Conservation (phyloP, 805 yeast species). For the Saccharomycopsis sp. region DNA sequence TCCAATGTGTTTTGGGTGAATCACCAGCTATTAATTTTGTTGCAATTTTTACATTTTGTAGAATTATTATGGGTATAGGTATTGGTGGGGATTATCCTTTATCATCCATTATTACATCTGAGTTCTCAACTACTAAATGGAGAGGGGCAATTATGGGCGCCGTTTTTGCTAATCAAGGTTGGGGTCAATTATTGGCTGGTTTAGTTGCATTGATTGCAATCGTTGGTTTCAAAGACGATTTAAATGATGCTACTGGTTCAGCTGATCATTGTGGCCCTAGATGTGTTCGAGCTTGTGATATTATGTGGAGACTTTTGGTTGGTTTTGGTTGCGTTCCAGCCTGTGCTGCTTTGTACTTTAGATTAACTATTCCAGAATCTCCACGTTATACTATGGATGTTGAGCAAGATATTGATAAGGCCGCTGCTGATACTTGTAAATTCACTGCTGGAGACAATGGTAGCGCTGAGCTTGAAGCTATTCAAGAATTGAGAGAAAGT, state of each 20-base stretch:
- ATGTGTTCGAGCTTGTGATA: conserved; percentile 78
- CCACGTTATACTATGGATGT: conserved; percentile 88
- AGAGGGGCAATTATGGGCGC: conserved; percentile 98
- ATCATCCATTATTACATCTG: conserved; percentile 88
- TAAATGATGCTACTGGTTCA: conserved; percentile 47
- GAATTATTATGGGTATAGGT: conserved; percentile 92
- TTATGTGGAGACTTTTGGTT: conserved; percentile 88
- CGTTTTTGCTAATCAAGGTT: conserved; percentile 93
- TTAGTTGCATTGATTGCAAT: conserved; percentile 70
- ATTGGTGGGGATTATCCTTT: conserved; percentile 96
- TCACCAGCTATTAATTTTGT: conserved; percentile 68
- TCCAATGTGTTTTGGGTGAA: conserved; percentile 68
- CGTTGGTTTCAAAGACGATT: conserved; percentile 64
- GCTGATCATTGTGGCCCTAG: conserved; percentile 49
- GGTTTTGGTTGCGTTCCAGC: conserved; percentile 94
- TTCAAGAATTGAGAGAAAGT: conserved; percentile 38
- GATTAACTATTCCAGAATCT: conserved; percentile 91
- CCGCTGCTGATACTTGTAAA: conserved; percentile 49
- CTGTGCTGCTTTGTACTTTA: conserved; percentile 72
- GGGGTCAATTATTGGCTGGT: conserved; percentile 90
- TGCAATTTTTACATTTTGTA: conserved; percentile 67
- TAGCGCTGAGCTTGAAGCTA: conserved; percentile 39
- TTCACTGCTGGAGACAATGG: conserved; percentile 45
- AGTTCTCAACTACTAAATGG: conserved; percentile 91
- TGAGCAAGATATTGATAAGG: conserved; percentile 47